Evolutionary conservation across 768 basidiomycete species (phyloP).

Genomic region (Lentinula raphanica): DNA sequence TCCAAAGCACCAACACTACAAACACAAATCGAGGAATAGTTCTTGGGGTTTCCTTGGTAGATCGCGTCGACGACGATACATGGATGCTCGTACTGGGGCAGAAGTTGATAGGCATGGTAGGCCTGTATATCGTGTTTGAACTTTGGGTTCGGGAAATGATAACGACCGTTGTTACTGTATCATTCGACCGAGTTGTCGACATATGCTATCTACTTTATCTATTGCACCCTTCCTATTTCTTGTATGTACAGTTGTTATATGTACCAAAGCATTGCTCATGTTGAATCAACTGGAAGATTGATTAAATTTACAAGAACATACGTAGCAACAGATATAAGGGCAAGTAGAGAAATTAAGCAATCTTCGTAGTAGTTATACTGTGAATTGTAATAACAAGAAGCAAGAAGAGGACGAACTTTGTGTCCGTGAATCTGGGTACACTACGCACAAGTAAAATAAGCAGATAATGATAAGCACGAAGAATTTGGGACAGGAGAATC

Average conservation of each 20-base stretch:
- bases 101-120: constrained; percentile 52
- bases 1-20: constrained; percentile 29
- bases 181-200: no score
- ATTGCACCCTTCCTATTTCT: neutral
- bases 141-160: neutral
- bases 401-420: neutral
- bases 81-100: constrained; percentile 42
- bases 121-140: constrained; percentile 9
- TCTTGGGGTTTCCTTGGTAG: constrained; percentile 56
- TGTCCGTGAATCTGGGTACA: neutral
- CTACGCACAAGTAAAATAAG: neutral
- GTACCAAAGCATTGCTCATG: no score
- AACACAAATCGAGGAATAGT: constrained; percentile 37
- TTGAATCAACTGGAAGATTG: no score
- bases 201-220: neutral
- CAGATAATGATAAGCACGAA: neutral
- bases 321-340: no score
- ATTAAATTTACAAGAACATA: no score
- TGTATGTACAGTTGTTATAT: neutral
- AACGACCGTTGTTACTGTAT: neutral
- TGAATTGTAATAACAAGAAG: neutral
- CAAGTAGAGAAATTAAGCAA: no score
- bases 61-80: constrained; percentile 42
- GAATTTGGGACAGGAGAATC: neutral
- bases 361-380: no score